Evolutionary conservation across 78 protist species (phyloP).

Genomic region (Dictyostelium discoideum): DNA sequence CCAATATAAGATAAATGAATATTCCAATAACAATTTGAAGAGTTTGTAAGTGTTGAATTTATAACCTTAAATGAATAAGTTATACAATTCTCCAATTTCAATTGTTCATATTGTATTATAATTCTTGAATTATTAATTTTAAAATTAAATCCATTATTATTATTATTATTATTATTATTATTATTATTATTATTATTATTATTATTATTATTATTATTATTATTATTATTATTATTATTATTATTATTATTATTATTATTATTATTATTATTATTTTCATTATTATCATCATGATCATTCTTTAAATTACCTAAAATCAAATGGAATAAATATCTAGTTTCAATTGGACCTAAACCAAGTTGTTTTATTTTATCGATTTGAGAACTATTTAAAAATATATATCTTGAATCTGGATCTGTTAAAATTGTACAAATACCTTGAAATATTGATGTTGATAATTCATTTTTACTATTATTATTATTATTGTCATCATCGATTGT

Average conservation of each 20-base stretch:
- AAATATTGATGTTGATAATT: background rate
- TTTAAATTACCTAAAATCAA: constrained; percentile 9
- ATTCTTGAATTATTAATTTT: constrained; percentile 5
- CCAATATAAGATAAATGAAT: constrained; percentile 55
- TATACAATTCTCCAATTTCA: constrained; percentile 38
- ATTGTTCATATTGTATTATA: constrained; percentile 22
- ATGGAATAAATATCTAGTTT: constrained; percentile 52
- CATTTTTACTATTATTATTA: background rate
- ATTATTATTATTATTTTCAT: background rate
- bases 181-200: no score
- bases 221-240: background rate
- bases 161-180: background rate
- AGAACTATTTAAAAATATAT: constrained; percentile 11
- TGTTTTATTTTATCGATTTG: constrained; percentile 32
- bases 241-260: background rate
- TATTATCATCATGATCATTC: background rate
- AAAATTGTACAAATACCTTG: constrained; percentile 34
- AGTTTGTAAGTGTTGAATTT: constrained; percentile 48
- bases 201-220: background rate
- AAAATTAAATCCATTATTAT: background rate
- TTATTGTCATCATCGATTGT: no score
- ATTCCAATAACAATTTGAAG: constrained; percentile 74
- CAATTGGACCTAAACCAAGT: constrained; percentile 27
- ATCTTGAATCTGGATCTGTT: constrained; percentile 53
- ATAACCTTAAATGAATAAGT: constrained; percentile 63